A percentile compares a stretch with the other conserved stretches of the same genome.
These are phyloP conservation scores for Lichtheimia hyalospora DNA, from an alignment of 371 early-diverging fungal species.

Conservation along the genomic window DNA sequence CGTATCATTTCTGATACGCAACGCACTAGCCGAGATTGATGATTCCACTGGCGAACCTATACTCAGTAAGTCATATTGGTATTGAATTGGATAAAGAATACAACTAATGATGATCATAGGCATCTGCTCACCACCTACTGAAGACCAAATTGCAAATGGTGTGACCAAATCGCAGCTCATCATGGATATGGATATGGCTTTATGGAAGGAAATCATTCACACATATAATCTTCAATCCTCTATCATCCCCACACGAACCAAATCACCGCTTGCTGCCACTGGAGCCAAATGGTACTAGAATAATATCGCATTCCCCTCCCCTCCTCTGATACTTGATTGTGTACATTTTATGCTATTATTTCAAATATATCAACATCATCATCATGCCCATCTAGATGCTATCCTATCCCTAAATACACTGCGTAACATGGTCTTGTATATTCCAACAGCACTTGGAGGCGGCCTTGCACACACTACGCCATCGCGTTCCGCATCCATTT, in stretches of 20 bases:
- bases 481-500: constrained; percentile 40
- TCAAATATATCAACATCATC: not conserved
- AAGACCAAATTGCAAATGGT: constrained; percentile 61
- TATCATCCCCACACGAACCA: constrained; percentile 62
- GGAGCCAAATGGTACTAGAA: constrained; percentile 43
- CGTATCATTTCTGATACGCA: constrained; percentile 87
- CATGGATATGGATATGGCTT: constrained; percentile 73
- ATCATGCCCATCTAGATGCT: constrained; percentile 12
- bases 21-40: constrained; percentile 77
- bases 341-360: constrained; percentile 2
- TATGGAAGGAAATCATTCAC: constrained; percentile 72
- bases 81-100: not conserved
- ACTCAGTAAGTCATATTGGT: constrained; percentile 25
- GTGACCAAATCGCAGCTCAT: constrained; percentile 80
- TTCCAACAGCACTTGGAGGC: constrained; percentile 48
- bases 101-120: constrained; percentile 15
- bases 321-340: not conserved
- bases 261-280: constrained; percentile 21
- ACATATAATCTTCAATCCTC: constrained; percentile 61
- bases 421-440: constrained; percentile 70
- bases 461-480: constrained; percentile 26
- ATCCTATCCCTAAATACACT: constrained; percentile 62
- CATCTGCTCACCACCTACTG: constrained; percentile 58
- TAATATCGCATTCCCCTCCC: not conserved
- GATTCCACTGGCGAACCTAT: constrained; percentile 72